Conservation (phyloP, 371 early-diverging fungal species). For the Mucor plumbeus region DNA sequence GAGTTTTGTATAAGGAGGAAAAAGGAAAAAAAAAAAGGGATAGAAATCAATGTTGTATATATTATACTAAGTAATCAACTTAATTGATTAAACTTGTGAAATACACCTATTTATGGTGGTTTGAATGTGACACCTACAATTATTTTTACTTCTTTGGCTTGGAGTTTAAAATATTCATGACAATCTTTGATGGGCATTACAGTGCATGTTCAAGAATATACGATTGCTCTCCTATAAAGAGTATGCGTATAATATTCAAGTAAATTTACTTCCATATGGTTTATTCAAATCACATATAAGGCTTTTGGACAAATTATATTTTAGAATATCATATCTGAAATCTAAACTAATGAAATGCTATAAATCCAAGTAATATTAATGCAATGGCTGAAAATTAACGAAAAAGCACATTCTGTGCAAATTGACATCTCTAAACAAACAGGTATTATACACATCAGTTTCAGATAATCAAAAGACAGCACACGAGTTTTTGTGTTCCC, state of each 20-base stretch:
- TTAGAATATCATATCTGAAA: no score
- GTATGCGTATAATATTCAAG: no score
- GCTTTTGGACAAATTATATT: no score
- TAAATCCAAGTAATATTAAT: no score
- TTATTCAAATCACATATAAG: no score
- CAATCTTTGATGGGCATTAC: neutral
- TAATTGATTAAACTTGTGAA: conserved; percentile 22
- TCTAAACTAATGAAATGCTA: no score
- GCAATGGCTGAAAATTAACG: neutral
- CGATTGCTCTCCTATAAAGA: no score
- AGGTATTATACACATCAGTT: neutral
- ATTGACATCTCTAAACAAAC: neutral
- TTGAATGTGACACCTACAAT: conserved; percentile 14
- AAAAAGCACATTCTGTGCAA: neutral
- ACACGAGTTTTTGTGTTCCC: neutral
- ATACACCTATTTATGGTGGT: conserved; percentile 20
- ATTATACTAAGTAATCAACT: conserved; percentile 3
- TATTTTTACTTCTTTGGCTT: neutral
- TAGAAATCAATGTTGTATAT: neutral
- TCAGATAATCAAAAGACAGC: neutral
- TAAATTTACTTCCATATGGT: no score
- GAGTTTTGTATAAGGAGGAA: conserved; percentile 3
- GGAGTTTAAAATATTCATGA: conserved; percentile 12
- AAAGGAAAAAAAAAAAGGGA: conserved; percentile 6
- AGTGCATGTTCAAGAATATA: no score